Base-by-base conservation (phyloP, 1,139 yeast genomes). In the Geotrichum fermentans region DNA sequence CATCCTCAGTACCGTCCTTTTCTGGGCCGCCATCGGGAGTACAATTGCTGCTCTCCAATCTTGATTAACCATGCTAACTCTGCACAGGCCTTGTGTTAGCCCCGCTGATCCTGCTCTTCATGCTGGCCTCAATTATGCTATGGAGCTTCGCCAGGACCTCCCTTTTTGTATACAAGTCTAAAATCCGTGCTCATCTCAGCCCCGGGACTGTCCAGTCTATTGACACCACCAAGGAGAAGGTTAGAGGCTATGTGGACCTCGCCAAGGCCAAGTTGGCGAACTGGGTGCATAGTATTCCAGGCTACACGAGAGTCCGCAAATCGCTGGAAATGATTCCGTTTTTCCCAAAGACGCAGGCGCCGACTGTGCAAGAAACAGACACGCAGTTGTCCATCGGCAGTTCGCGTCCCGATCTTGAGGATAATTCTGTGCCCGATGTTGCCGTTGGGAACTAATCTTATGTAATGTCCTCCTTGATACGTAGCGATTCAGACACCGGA, bases 11-110 rank as follows among this genome's bases (percentile, higher is more conserved):
- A 16, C 36, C 4, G 4, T 33, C 36, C 20, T 33, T 13, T 33
- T 33, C 20, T 33, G 36, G 36, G 17, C 20, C 36, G 36, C 20
- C 20, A 18, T 33, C 4, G 36, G 36, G 36, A 33, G 36, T 33
- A 33, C 20, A 7, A 16, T 8, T 16, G 4, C 20, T 16, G 18
- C 28, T 24, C 17, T 7, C 11, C 36, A 13, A 16, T 4, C 4
- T 14, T 14, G 10, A 16, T 4, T 33, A 7, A 33, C 20, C 20
- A 5, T 30, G 34, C 34, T 30, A 30, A 30, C 34, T 17, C 4
- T 30, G 11, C 17, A 4, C 17, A 33, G 36, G 36, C 36, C 4
- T 33, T 6, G 8, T 33, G 8, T 4, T 33, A 14, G 36, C 36
- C 20, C 36, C 36, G 20, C 5, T 33, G 11, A 16, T 33, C 3